Conservation (phyloP, 371 early-diverging fungal species). For the Nematocida major region DNA sequence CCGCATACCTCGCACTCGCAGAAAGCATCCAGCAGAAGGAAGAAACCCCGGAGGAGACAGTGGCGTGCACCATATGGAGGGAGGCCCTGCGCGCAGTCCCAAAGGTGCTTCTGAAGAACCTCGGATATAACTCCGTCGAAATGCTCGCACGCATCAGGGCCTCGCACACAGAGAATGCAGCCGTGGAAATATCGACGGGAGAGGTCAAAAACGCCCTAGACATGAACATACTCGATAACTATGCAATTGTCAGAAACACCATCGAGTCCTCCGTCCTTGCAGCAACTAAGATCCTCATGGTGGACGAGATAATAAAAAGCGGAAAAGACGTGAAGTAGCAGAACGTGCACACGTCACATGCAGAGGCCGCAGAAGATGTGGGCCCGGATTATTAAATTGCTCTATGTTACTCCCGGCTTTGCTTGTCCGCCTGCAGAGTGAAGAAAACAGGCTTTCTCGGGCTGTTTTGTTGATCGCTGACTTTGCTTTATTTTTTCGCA, state of each 20-base stretch:
- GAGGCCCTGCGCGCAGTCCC: conserved; percentile 87
- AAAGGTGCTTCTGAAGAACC: conserved; percentile 85
- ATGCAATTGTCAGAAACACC: conserved; percentile 77
- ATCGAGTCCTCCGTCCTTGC: conserved; percentile 68
- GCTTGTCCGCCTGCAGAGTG: no score
- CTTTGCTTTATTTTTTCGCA: no score
- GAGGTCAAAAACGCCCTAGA: conserved; percentile 82
- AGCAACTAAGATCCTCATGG: conserved; percentile 88
- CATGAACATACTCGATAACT: conserved; percentile 80
- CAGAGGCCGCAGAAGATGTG: no score
- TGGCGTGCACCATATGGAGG: conserved; percentile 12
- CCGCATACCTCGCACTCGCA: conserved; percentile 74
- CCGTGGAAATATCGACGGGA: conserved; percentile 53
- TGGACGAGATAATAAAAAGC: conserved; percentile 97
- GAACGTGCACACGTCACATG: no score
- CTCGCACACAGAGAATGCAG: background rate
- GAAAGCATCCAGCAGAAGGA: conserved; percentile 25
- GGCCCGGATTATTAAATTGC: no score
- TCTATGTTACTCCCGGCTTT: background rate
- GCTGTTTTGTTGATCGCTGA: no score
- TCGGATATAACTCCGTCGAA: conserved; percentile 88
- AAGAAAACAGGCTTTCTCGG: background rate
- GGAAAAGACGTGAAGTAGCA: conserved; percentile 65
- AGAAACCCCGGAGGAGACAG: conserved; percentile 20
- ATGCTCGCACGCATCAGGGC: conserved; percentile 76